Evolutionary conservation across 1,284 basidiomycete genomes (phyloP).

Genomic region (Tetrapyrgos nigripes): DNA sequence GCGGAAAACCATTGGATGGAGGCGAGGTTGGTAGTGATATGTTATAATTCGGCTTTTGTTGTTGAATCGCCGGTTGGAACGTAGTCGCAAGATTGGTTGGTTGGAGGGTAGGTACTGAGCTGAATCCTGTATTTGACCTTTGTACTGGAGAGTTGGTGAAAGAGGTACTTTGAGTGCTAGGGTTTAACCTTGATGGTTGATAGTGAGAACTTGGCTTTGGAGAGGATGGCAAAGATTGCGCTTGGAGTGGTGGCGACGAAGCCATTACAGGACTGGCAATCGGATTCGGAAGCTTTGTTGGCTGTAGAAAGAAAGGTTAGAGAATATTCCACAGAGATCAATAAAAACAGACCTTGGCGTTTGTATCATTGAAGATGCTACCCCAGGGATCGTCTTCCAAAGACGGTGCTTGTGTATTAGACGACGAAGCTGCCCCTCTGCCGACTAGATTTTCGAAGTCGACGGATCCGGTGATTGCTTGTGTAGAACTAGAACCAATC

Average conservation of each 20-base stretch:
- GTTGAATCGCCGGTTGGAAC: conserved; percentile 23
- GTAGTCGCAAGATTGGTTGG: conserved; percentile 14
- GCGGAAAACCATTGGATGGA: conserved; percentile 11
- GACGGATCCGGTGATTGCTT: conserved; percentile 46
- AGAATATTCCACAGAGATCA: neutral
- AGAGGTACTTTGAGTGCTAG: neutral
- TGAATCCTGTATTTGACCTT: conserved; percentile 5
- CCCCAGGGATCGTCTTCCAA: conserved; percentile 87
- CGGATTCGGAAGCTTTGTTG: conserved; percentile 6
- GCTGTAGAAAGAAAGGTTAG: neutral
- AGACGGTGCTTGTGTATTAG: conserved; percentile 36
- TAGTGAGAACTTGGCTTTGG: conserved; percentile 14
- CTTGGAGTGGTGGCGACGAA: conserved; percentile 22
- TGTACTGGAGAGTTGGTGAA: conserved; percentile 19
- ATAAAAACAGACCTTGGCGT: conserved; percentile 42
- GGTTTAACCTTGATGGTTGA: conserved; percentile 2
- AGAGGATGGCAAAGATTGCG: conserved; percentile 26
- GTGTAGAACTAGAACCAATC: conserved; percentile 39
- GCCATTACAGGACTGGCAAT: conserved; percentile 17
- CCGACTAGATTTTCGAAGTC: conserved; percentile 82
- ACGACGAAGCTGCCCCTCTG: conserved; percentile 32
- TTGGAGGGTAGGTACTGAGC: neutral
- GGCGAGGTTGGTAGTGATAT: conserved; percentile 39
- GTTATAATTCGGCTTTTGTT: conserved; percentile 61
- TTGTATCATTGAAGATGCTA: conserved; percentile 65